A percentile compares a stretch with the other conserved stretches of the same genome.
Evolutionary conservation across 768 basidiomycete species (phyloP).

Genomic region (Psilocybe sp.): DNA sequence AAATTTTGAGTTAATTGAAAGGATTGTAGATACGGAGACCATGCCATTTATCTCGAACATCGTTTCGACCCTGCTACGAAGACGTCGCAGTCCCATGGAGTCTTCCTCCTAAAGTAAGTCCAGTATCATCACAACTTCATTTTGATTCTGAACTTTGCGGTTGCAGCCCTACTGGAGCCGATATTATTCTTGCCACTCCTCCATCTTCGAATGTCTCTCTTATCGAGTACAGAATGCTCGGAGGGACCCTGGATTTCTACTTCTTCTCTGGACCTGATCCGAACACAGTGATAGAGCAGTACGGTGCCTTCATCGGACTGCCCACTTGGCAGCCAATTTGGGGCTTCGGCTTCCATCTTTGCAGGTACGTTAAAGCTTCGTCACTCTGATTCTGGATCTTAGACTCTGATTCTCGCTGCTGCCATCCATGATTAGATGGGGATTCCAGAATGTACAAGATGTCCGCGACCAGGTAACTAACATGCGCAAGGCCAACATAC

Average conservation of each 20-base stretch:
- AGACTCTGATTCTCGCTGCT: neutral
- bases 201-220: conserved; percentile 50
- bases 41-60: conserved; percentile 73
- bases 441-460: conserved; percentile 49
- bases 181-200: conserved; percentile 66
- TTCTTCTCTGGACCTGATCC: conserved; percentile 69
- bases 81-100: conserved; percentile 65
- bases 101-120: conserved; percentile 64
- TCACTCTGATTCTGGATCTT: neutral
- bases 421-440: conserved; percentile 32
- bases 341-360: conserved; percentile 79
- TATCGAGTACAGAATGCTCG: conserved; percentile 71
- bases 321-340: conserved; percentile 73
- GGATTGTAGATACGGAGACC: conserved; percentile 60
- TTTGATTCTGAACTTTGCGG: neutral
- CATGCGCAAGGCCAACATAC: conserved; percentile 66
- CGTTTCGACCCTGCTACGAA: conserved; percentile 52
- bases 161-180: conserved; percentile 61
- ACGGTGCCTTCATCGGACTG: conserved; percentile 61
- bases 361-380: conserved; percentile 37
- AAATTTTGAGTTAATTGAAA: no score
- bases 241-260: conserved; percentile 77
- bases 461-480: conserved; percentile 49
- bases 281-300: conserved; percentile 63
- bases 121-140: conserved; percentile 2